These are phyloP conservation scores for Sporisorium sorghi DNA, from an alignment of 1,284 basidiomycete genomes.

Conservation along the genomic window DNA sequence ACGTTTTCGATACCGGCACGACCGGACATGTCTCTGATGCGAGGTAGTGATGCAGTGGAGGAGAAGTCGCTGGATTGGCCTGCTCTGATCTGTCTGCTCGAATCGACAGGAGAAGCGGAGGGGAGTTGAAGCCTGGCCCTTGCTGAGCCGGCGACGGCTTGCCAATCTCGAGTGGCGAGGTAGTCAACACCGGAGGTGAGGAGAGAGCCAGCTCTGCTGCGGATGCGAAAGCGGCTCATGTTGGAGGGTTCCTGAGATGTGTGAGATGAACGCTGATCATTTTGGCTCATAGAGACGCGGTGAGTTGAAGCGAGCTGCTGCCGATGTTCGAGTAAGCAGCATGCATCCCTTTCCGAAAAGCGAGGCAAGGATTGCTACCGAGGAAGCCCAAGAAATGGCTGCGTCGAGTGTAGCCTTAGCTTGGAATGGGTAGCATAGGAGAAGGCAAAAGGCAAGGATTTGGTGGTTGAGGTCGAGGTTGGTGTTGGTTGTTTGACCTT, in stretches of 20 bases:
- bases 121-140: conserved; percentile 25
- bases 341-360: conserved; percentile 9
- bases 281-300: conserved; percentile 23
- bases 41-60: conserved; percentile 16
- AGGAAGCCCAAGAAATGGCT: neutral
- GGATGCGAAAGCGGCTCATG: conserved; percentile 44
- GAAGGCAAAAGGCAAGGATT: too few species aligned
- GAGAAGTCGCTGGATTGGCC: conserved; percentile 19
- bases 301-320: neutral
- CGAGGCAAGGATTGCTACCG: neutral
- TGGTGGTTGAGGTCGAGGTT: neutral
- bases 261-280: conserved; percentile 19
- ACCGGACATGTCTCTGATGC: conserved; percentile 28
- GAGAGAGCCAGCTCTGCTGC: conserved; percentile 34
- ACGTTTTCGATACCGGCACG: conserved; percentile 30
- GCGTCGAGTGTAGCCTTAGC: neutral
- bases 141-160: conserved; percentile 35
- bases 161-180: conserved; percentile 41
- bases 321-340: conserved; percentile 1
- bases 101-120: conserved; percentile 5
- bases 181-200: conserved; percentile 44
- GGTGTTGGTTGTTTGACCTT: neutral
- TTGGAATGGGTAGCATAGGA: neutral
- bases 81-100: neutral
- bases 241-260: conserved; percentile 32